Conservation (phyloP, 140 eudicot species). For the Flaveria floridana region DNA sequence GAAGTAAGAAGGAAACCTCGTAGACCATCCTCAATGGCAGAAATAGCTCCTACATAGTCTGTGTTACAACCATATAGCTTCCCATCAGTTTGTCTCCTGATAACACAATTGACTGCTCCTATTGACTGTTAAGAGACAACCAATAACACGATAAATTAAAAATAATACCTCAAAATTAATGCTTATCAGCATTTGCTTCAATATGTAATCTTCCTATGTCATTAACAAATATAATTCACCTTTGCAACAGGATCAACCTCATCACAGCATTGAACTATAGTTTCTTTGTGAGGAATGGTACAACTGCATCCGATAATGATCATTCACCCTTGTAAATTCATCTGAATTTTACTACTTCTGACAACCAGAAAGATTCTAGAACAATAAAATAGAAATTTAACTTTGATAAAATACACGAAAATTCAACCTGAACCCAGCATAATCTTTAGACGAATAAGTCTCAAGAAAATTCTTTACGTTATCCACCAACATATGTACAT, state of each 20-base stretch:
- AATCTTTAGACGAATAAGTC: slow-evolving; percentile 80
- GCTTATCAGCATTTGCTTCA: slow-evolving; percentile 2
- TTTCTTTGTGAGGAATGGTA: slow-evolving; percentile 94
- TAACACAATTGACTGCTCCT: slow-evolving; percentile 87
- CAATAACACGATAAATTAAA: slow-evolving; percentile 3
- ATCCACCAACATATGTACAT: slow-evolving; percentile 79
- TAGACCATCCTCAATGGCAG: slow-evolving; percentile 81
- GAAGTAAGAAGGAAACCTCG: slow-evolving; percentile 58
- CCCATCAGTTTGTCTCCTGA: slow-evolving; percentile 69
- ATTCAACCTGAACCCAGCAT: slow-evolving; percentile 77
- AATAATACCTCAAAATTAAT: not conserved
- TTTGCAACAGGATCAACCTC: slow-evolving; percentile 86
- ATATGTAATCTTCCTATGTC: slow-evolving; percentile 5
- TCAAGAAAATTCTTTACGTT: slow-evolving; percentile 54
- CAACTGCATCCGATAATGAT: slow-evolving; percentile 49
- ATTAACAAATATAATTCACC: slow-evolving; percentile 39
- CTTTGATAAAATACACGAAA: not conserved
- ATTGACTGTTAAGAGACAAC: slow-evolving; percentile 54
- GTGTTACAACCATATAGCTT: slow-evolving; percentile 86
- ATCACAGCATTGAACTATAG: slow-evolving; percentile 58
- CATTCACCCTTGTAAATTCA: slow-evolving; percentile 13
- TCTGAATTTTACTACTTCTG: not conserved
- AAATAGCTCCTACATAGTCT: slow-evolving; percentile 86
- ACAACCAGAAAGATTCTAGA: slow-evolving; percentile 23
- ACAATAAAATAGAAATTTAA: not conserved